A percentile compares a stretch with the other conserved stretches of the same genome.
These are phyloP conservation scores for Mucor irregularis DNA, from an alignment of 371 early-diverging fungal species.

Conservation along the genomic window DNA sequence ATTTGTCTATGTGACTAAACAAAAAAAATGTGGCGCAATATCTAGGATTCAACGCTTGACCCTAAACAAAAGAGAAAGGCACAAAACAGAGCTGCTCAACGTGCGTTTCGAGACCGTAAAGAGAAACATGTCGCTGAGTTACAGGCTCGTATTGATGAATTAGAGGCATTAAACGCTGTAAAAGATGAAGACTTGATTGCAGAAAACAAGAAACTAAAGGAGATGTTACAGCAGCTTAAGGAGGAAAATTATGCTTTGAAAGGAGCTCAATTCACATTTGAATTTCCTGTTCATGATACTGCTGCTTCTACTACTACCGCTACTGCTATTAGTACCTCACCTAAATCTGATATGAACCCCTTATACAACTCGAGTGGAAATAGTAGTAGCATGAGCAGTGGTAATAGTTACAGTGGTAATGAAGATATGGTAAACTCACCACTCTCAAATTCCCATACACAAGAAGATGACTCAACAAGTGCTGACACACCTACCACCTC, in stretches of 20 bases:
- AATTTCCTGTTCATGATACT: slow-evolving; percentile 29
- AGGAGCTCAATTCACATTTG: slow-evolving; percentile 45
- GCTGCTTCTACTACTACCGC: not conserved
- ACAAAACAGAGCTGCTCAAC: slow-evolving; percentile 78
- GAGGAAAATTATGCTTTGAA: slow-evolving; percentile 48
- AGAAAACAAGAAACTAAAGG: slow-evolving; percentile 37
- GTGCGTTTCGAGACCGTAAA: slow-evolving; percentile 78
- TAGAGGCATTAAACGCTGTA: slow-evolving; percentile 44
- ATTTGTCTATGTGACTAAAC: too few species aligned
- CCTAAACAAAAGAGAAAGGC: slow-evolving; percentile 71
- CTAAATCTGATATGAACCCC: too few species aligned
- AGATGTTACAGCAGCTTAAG: slow-evolving; percentile 32
- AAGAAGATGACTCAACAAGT: slow-evolving; percentile 23
- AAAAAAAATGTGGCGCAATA: not conserved
- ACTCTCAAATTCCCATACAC: slow-evolving; percentile 9
- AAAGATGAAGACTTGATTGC: slow-evolving; percentile 27
- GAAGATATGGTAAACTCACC: slow-evolving; percentile 28
- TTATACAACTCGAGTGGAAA: slow-evolving; percentile 12
- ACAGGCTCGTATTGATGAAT: slow-evolving; percentile 63
- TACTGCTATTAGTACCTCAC: not conserved
- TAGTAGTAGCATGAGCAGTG: slow-evolving; percentile 16
- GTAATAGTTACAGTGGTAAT: slow-evolving; percentile 19
- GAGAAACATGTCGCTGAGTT: slow-evolving; percentile 66
- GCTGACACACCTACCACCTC: slow-evolving; percentile 8
- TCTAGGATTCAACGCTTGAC: slow-evolving; percentile 21